Evolutionary conservation across 2,329 filamentous ascomycete species (phyloP).

Genomic region (Pyrenophora seminiperda): DNA sequence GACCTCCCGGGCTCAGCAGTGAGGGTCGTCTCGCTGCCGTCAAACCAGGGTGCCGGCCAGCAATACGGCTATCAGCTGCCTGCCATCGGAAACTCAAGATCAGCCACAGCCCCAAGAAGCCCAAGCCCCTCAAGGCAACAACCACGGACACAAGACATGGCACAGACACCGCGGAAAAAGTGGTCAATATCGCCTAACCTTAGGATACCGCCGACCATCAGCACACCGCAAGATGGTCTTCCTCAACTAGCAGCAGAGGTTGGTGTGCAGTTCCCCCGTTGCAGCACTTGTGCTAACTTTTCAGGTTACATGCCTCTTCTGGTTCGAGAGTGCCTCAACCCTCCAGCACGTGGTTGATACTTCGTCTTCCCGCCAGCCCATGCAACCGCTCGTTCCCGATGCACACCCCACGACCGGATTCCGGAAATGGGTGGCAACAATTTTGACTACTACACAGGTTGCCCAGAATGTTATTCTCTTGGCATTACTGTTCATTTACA

Average conservation of each 20-base stretch:
- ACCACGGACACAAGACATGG: constrained; percentile 29
- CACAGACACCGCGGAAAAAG: constrained; percentile 37
- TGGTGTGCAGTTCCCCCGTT: constrained; percentile 9
- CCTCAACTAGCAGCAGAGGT: constrained; percentile 51
- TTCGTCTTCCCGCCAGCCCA: constrained; percentile 47
- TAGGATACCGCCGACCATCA: constrained; percentile 44
- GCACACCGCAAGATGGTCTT: constrained; percentile 47
- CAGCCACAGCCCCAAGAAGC: constrained; percentile 32
- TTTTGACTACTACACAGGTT: constrained; percentile 92
- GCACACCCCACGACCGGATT: constrained; percentile 81
- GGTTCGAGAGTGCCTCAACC: constrained; percentile 89
- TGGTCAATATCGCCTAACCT: constrained; percentile 45
- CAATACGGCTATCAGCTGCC: constrained; percentile 45
- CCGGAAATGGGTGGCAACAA: constrained; percentile 89
- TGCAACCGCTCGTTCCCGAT: constrained; percentile 67
- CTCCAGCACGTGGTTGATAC: constrained; percentile 74
- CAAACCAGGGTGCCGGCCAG: constrained; percentile 33
- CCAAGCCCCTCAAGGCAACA: constrained; percentile 25
- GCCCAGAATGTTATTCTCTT: constrained; percentile 93
- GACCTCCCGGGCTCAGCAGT: constrained; percentile 40
- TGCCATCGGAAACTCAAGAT: constrained; percentile 44
- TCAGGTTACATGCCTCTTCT: constrained; percentile 94
- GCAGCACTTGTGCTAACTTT: constrained; percentile 16
- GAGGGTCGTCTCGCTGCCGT: constrained; percentile 38
- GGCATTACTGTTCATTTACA: constrained; percentile 89